A percentile compares a stretch with the other conserved stretches of the same genome.
These are phyloP conservation scores for Populus hybrid DNA, from an alignment of 441 rosid species.

Conservation along the genomic window DNA sequence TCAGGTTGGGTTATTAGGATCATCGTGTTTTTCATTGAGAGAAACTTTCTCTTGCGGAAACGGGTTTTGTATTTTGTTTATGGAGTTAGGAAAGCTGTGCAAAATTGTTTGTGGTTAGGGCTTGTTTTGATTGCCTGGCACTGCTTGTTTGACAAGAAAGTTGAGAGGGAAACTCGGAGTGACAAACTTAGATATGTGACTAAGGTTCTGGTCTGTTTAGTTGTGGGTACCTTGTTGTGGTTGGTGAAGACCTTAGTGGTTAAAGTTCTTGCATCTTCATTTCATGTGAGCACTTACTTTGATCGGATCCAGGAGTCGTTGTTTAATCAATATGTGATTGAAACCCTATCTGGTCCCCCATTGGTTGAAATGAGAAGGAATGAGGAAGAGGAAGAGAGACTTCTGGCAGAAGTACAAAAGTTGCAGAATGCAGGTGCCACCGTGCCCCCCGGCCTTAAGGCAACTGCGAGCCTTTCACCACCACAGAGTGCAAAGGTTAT, in stretches of 20 bases:
- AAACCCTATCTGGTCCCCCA: slow-evolving; percentile 64
- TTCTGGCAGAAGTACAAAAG: slow-evolving; percentile 38
- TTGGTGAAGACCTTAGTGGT: slow-evolving; percentile 62
- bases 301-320: slow-evolving; percentile 68
- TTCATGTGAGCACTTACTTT: slow-evolving; percentile 73
- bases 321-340: slow-evolving; percentile 69
- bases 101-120: slow-evolving; percentile 73
- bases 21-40: too few species aligned
- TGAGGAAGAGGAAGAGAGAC: slow-evolving; percentile 48
- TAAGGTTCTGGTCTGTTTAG: slow-evolving; percentile 48
- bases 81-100: slow-evolving; percentile 66
- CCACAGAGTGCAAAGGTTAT: slow-evolving; percentile 25
- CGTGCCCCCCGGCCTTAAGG: slow-evolving; percentile 39
- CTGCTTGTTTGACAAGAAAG: slow-evolving; percentile 51
- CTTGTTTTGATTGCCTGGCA: slow-evolving; percentile 63
- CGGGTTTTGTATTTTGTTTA: too few species aligned
- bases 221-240: slow-evolving; percentile 63
- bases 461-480: slow-evolving; percentile 28
- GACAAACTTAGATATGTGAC: slow-evolving; percentile 41
- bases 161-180: slow-evolving; percentile 39
- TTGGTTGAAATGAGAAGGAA: slow-evolving; percentile 40
- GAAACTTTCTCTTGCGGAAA: too few species aligned
- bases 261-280: slow-evolving; percentile 70
- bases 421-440: slow-evolving; percentile 59
- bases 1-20: too few species aligned